Evolutionary conservation across 2,329 filamentous ascomycete species (phyloP), one percentile per base, ranked within the genome.

Genomic region (Neonectria faginata): DNA sequence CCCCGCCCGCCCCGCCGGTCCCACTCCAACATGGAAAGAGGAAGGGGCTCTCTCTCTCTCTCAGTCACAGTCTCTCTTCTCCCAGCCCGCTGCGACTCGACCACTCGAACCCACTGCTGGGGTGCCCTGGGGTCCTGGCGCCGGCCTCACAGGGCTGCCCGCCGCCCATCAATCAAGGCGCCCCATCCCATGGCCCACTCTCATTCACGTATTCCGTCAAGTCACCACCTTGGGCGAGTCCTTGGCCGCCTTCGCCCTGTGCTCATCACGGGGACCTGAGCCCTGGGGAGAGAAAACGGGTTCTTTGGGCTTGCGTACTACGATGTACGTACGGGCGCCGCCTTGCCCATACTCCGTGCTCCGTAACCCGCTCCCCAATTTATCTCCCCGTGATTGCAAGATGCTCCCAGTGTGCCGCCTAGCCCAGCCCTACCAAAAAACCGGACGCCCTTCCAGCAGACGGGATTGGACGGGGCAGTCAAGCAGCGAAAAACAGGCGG

Each of bases 81-180:
- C 47, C 29, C 20, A 62, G 33, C 42, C 61, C 52, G 9, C 29
- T 31, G 29, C 29, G 8, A 31, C 29, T 31, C 10, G 29, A 1
- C 29, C 29, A 36, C 31, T 36, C 10, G 31, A 36, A 11, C 12
- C 33, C 5, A 36, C 33, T 12, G 33, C 33, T 36, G 3, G 22
- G 63, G 54, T 59, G 62, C 36, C 56, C 61, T 59, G 56, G 31
- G 42, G 25, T 25, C n/a, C 60, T 65, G 60, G 62, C 51, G 61
- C 63, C 69, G 69, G 67, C 68, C 68, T 72, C 70, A 72, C 70
- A 72, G 62, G 70, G 70, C 70, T 72, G 70, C 62, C 53, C 58
- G 42, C 45, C 54, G 29, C 59, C 58, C 53, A 45, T 54, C 60
- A 57, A 51, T 48, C 68, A 63, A 64, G 61, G 65, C 57, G 57